Conservation (phyloP, 257 asterid species). For the Handroanthus guayacan region DNA sequence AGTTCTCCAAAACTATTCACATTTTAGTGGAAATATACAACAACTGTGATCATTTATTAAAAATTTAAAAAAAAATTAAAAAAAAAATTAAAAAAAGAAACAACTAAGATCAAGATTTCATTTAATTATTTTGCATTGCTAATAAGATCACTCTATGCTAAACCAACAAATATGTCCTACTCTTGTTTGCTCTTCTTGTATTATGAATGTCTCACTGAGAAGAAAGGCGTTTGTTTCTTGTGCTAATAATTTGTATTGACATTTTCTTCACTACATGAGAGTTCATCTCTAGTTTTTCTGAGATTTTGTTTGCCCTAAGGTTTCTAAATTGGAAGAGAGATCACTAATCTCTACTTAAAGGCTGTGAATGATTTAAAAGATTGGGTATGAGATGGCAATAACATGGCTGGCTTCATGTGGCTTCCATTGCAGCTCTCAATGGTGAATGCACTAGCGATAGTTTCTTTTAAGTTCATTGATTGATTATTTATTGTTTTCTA, state of each 20-base stretch:
- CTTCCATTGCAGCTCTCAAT: slow-evolving; percentile 22
- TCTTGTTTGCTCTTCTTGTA: neutral
- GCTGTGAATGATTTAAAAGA: slow-evolving; percentile 3
- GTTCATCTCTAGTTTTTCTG: slow-evolving; percentile 15
- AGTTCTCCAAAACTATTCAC: neutral
- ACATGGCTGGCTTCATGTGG: slow-evolving; percentile 15
- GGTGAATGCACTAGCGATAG: slow-evolving; percentile 23
- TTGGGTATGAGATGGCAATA: slow-evolving; percentile 23
- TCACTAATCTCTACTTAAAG: slow-evolving; percentile 16
- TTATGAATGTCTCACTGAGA: slow-evolving; percentile 19
- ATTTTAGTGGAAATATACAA: neutral
- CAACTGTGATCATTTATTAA: too few species aligned
- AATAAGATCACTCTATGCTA: neutral
- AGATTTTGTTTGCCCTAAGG: slow-evolving; percentile 2
- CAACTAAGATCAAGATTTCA: too few species aligned
- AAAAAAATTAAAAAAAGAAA: too few species aligned
- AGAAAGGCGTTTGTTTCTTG: neutral
- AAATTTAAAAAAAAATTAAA: too few species aligned
- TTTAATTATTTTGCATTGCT: too few species aligned
- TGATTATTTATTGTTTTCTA: slow-evolving; percentile 25
- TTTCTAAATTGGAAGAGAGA: slow-evolving; percentile 13
- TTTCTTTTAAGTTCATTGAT: slow-evolving; percentile 31
- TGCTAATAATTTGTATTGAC: neutral
- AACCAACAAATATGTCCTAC: neutral
- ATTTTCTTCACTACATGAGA: slow-evolving; percentile 6